phyloP scores from a whole-genome alignment of 768 basidiomycete genomes.

The Nidularia sp. region DNA sequence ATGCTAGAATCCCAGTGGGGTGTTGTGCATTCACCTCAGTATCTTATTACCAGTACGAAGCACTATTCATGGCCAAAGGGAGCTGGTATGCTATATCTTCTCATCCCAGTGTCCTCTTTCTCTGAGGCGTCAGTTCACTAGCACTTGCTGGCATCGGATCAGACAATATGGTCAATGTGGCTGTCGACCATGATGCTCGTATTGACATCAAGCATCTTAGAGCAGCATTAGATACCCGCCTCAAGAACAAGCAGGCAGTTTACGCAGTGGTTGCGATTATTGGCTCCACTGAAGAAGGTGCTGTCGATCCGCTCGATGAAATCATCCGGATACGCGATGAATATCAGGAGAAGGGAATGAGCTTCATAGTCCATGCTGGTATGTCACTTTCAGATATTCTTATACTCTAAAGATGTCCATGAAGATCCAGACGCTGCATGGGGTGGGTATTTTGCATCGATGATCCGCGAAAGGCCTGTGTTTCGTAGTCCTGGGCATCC shows the following conservation, averaged over 20 bases:
- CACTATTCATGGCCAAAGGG: constrained; percentile 49
- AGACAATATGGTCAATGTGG: constrained; percentile 26
- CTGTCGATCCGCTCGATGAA: constrained; percentile 33
- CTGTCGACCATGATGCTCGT: constrained; percentile 30
- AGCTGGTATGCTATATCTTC: constrained; percentile 20
- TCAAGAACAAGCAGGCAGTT: constrained; percentile 25
- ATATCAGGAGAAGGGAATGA: constrained; percentile 23
- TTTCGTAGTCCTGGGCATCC: neutral
- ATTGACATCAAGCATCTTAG: constrained; percentile 23
- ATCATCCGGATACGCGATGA: constrained; percentile 27
- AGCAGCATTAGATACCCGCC: constrained; percentile 18
- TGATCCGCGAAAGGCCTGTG: constrained; percentile 14
- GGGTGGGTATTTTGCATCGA: constrained; percentile 40
- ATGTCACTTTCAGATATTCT: neutral
- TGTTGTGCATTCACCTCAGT: constrained; percentile 15
- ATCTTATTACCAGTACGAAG: constrained; percentile 23
- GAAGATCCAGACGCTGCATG: constrained; percentile 31
- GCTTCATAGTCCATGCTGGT: constrained; percentile 35
- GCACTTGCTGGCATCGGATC: constrained; percentile 40
- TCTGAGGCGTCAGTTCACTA: constrained; percentile 9
- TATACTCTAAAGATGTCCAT: neutral
- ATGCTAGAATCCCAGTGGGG: constrained; percentile 15
- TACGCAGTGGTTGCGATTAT: constrained; percentile 39
- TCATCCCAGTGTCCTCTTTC: constrained; percentile 3
- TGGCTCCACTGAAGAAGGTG: constrained; percentile 40